Base-by-base conservation (phyloP, 257 asterid species). In the Marsdenia floribunda region DNA sequence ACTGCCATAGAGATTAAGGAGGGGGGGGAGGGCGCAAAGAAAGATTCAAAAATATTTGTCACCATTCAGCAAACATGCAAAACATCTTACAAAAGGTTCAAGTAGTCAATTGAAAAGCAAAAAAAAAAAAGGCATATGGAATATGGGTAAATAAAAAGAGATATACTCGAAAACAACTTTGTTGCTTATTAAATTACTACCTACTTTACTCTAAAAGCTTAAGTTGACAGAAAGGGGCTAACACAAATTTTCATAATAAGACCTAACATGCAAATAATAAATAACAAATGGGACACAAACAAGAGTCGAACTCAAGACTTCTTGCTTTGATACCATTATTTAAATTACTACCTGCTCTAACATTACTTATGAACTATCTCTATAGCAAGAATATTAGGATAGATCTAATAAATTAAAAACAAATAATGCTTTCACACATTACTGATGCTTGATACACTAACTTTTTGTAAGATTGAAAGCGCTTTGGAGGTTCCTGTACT, bases 401-500 rank as follows among this genome's bases (percentile, higher is more conserved):
- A 38, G 8, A 37, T 75, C 22, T 38, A 57, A 68, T 38, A 49
- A 68, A 68, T 33, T 3, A n/a, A 21, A 49, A 29, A 63, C 35
- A 72, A 14, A 73, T 12, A n/a, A 74, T 6, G 19, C 50, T 46
- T 61, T 18, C 35, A 50, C 42, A n/a, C 67, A 22, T 44, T 38
- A 14, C 26, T 26, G 76, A 66, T 53, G 44, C 49, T 22, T 24
- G 33, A n/a, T 15, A 24, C 55, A 75, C 87, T 80, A 55, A 90
- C 98, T 86, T 87, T 84, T 89, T 94, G 85, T 90, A 94, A 59
- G 86, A 77, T 80, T 90, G 98, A 82, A 90, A 87, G 71, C 83
- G 85, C 77, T 86, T 90, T 54, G 89, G 87, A 79, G 90, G 77
- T 81, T 86, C 96, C 84, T 90, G 88, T 76, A 94, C 81, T 81